Conservation (phyloP, 2,329 filamentous ascomycete species). For the Fusarium redolens region DNA sequence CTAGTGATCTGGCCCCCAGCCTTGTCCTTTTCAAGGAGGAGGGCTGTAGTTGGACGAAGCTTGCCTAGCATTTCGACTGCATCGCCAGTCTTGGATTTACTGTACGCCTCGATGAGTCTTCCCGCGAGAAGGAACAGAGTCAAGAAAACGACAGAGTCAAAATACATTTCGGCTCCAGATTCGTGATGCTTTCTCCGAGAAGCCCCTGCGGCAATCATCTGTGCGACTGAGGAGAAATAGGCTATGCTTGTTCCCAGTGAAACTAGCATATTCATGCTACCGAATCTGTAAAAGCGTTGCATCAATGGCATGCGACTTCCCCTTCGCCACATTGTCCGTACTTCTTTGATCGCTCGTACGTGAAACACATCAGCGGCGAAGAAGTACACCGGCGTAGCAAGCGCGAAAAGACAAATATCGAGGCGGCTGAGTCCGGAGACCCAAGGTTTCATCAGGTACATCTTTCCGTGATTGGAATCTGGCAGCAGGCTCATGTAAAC, state of each 20-base stretch:
- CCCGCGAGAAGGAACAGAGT: slow-evolving; percentile 86
- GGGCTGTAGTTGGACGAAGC: slow-evolving; percentile 80
- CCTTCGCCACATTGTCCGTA: slow-evolving; percentile 80
- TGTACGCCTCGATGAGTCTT: slow-evolving; percentile 86
- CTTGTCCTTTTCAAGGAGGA: slow-evolving; percentile 68
- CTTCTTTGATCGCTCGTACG: slow-evolving; percentile 79
- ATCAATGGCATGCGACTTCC: slow-evolving; percentile 78
- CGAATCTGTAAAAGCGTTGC: slow-evolving; percentile 88
- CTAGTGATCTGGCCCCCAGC: slow-evolving; percentile 52
- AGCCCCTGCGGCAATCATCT: slow-evolving; percentile 74
- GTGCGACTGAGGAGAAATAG: slow-evolving; percentile 83
- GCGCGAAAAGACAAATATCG: slow-evolving; percentile 82
- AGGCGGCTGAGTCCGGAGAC: slow-evolving; percentile 78
- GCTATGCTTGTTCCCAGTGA: slow-evolving; percentile 89
- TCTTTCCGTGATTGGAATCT: slow-evolving; percentile 64
- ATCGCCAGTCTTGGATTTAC: slow-evolving; percentile 89
- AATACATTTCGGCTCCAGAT: slow-evolving; percentile 70
- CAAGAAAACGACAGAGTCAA: slow-evolving; percentile 92
- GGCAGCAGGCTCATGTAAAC: slow-evolving; percentile 89
- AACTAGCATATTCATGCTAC: slow-evolving; percentile 96
- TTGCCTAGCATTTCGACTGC: slow-evolving; percentile 84
- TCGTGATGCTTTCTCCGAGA: slow-evolving; percentile 36
- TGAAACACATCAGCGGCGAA: slow-evolving; percentile 90
- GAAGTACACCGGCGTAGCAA: slow-evolving; percentile 89
- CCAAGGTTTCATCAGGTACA: slow-evolving; percentile 77